Base-by-base conservation (phyloP, 805 yeast species). In the Kregervanrija pseudodelftensis region DNA sequence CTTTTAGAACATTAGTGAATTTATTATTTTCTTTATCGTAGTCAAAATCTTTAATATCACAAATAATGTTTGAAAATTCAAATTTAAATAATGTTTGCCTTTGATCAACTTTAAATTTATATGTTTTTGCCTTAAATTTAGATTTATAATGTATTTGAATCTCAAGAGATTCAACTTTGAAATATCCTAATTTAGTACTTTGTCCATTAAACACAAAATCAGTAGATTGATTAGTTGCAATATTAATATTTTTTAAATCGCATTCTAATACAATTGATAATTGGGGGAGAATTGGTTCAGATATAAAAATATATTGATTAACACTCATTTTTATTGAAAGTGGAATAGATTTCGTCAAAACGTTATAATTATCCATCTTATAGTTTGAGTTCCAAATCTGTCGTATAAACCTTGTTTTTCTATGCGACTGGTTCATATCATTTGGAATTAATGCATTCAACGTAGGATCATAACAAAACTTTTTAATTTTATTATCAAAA, bases 121-220 rank as follows among this genome's bases (percentile, higher is more conserved):
- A 42, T 11, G 13, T 36, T 8, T 42, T 17, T 12, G 34, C 32
- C 37, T 42, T 36, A 14, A 42, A 14, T 13, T 13, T n/a, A 2
- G 33, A 11, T 5, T 11, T 32, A 11, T 32, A 37, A 7, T 4
- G 7, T 13, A 37, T 22, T 32, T 42, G 37, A 17, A 42, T n/a
- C 15, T 11, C 15, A 9, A 43, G 13, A 5, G 42, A 43, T 12
- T 43, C 40, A 32, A 43, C 33, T 13, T 36, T 11, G 13, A 43
- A 31, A 12, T 35, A 5, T 17, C 46, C 46, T 22, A 43, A 28
- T n/a, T 36, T 36, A 1, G 46, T 43, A 22, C 46, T 43, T 36
- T 43, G 46, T 15, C 37, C 40, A 39, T 43, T 43, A 5, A 43
- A 43, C 2, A 43, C 46, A 43, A 43, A 43, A 39, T 43, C 46